Evolutionary conservation across 1,139 yeast genomes (phyloP).

Genomic region (Pichia cactophila): DNA sequence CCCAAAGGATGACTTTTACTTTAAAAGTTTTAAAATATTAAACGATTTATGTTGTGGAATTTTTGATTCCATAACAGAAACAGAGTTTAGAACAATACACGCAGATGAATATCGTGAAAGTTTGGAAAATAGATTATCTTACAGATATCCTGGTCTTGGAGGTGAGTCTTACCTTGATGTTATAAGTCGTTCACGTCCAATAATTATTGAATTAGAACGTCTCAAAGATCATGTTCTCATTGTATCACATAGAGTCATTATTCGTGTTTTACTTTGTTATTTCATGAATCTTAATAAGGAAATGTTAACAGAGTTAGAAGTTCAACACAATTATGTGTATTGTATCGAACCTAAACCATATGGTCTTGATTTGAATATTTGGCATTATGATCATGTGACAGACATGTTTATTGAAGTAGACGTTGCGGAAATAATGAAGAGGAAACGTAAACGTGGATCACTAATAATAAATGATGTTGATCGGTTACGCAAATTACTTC

Average conservation of each 20-base stretch:
- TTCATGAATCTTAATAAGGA: slow-evolving; percentile 29
- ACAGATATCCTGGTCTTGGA: slow-evolving; percentile 29
- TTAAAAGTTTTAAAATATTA: slow-evolving; percentile 28
- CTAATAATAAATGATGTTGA: slow-evolving; percentile 15
- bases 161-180: slow-evolving; percentile 31
- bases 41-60: slow-evolving; percentile 29
- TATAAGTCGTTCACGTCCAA: slow-evolving; percentile 27
- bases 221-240: slow-evolving; percentile 28
- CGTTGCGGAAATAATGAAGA: slow-evolving; percentile 28
- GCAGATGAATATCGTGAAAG: slow-evolving; percentile 24
- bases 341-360: slow-evolving; percentile 32
- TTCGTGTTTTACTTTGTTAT: slow-evolving; percentile 28
- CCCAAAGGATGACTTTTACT: slow-evolving; percentile 23
- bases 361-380: slow-evolving; percentile 29
- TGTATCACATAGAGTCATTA: slow-evolving; percentile 29
- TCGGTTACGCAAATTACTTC: slow-evolving; percentile 12
- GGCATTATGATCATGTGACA: slow-evolving; percentile 28
- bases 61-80: slow-evolving; percentile 25
- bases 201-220: slow-evolving; percentile 29
- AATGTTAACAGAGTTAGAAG: slow-evolving; percentile 30
- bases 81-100: slow-evolving; percentile 22
- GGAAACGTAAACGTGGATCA: slow-evolving; percentile 25
- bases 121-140: slow-evolving; percentile 23
- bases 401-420: slow-evolving; percentile 30
- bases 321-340: slow-evolving; percentile 28